A percentile compares a stretch with the other conserved stretches of the same genome.
Evolutionary conservation across 345 rosid species (phyloP).

Genomic region (Odontarrhena argentea): DNA sequence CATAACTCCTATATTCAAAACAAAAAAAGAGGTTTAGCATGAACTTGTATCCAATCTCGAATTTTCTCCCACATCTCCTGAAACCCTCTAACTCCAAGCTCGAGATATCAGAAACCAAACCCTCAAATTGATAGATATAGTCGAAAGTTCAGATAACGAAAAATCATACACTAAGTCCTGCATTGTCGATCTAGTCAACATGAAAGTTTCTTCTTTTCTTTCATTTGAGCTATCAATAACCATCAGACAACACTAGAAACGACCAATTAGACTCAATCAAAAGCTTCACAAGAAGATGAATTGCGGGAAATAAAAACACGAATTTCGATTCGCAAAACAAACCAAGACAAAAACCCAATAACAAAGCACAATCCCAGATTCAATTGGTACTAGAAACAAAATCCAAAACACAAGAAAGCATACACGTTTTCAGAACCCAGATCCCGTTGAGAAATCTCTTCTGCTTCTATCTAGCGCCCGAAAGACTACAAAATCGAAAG

Average conservation of each 20-base stretch:
- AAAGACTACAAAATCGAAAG: not conserved
- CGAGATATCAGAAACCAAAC: conserved; percentile 8
- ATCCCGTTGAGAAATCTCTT: conserved; percentile 28
- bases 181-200: conserved; percentile 37
- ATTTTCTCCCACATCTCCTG: not conserved
- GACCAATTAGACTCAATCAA: not conserved
- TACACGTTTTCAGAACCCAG: conserved; percentile 30
- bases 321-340: not conserved
- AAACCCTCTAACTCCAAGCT: not conserved
- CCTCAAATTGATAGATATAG: not conserved
- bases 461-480: not conserved
- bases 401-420: conserved; percentile 5
- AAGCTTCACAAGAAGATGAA: conserved; percentile 8
- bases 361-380: conserved; percentile 5
- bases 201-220: conserved; percentile 24
- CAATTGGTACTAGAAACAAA: not conserved
- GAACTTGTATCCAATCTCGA: not conserved
- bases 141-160: not conserved
- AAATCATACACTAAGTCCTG: conserved; percentile 5
- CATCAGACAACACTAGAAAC: not conserved
- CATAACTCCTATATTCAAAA: conserved; percentile 1
- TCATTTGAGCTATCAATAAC: not conserved
- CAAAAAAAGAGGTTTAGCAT: not conserved
- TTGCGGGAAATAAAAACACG: conserved; percentile 1
- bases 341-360: not conserved